A percentile compares a stretch with the other conserved stretches of the same genome.
Evolutionary conservation across 2,329 filamentous ascomycete genomes (phyloP).

Genomic region (Hirsutella minnesotensis): DNA sequence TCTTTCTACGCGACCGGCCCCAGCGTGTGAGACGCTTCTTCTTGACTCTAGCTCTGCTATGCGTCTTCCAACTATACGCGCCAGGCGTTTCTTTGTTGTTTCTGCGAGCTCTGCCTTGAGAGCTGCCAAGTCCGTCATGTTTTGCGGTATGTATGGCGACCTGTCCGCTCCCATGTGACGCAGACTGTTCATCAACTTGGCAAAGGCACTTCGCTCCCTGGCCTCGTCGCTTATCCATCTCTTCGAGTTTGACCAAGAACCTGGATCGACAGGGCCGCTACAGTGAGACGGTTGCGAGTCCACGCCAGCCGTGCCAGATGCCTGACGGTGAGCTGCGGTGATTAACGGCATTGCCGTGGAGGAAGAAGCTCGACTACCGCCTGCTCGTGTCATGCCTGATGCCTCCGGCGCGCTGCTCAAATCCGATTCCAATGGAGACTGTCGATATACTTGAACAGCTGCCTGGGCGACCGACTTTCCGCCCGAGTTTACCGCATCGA

Average conservation of each 20-base stretch:
- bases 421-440: no score
- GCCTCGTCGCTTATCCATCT: slow-evolving; percentile 25
- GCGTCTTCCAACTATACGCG: slow-evolving; percentile 11
- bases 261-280: slow-evolving; percentile 8
- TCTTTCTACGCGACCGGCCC: not conserved
- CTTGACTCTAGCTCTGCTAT: slow-evolving; percentile 9
- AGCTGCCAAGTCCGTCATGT: slow-evolving; percentile 19
- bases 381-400: no score
- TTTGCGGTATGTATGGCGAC: slow-evolving; percentile 25
- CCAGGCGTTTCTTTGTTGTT: slow-evolving; percentile 12
- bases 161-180: slow-evolving; percentile 21
- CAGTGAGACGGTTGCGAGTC: not conserved
- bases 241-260: slow-evolving; percentile 25
- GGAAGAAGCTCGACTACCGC: not conserved
- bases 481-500: no score
- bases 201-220: slow-evolving; percentile 20
- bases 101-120: slow-evolving; percentile 19
- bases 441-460: no score
- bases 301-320: not conserved
- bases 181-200: slow-evolving; percentile 23
- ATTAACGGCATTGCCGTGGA: no score
- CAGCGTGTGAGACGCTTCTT: not conserved
- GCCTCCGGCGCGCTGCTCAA: no score
- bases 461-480: no score
- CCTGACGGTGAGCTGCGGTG: not conserved